A percentile compares a stretch with the other conserved stretches of the same genome.
These are phyloP conservation scores for Boletus rubroflammeus DNA, from an alignment of 768 basidiomycete genomes.

Conservation along the genomic window DNA sequence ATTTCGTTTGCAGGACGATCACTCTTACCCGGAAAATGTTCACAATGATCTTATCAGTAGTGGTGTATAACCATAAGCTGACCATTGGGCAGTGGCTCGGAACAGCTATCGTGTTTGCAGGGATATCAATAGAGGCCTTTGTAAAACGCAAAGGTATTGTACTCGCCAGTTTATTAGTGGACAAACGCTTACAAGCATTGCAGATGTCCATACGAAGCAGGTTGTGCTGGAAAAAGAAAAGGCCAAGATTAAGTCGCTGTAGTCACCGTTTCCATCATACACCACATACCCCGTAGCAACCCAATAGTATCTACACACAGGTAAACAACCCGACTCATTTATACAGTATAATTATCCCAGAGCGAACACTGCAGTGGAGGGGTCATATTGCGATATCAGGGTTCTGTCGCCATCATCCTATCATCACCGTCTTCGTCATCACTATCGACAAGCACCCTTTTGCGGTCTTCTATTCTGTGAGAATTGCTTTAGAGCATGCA, in stretches of 20 bases:
- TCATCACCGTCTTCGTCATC: slow-evolving; percentile 32
- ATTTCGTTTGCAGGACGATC: slow-evolving; percentile 59
- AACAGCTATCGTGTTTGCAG: slow-evolving; percentile 90
- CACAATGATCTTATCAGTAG: slow-evolving; percentile 94
- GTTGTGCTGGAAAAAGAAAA: slow-evolving; percentile 82
- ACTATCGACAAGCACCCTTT: slow-evolving; percentile 37
- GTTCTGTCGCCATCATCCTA: slow-evolving; percentile 34
- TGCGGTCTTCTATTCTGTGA: slow-evolving; percentile 41
- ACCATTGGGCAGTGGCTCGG: slow-evolving; percentile 88
- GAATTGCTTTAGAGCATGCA: not conserved
- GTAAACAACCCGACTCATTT: slow-evolving; percentile 14
- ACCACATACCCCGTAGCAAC: slow-evolving; percentile 13
- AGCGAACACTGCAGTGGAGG: not conserved
- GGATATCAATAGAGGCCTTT: slow-evolving; percentile 90
- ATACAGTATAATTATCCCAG: slow-evolving; percentile 26
- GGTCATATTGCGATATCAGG: slow-evolving; percentile 6
- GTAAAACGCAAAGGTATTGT: slow-evolving; percentile 80
- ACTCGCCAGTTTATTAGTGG: slow-evolving; percentile 1
- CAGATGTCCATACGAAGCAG: slow-evolving; percentile 78
- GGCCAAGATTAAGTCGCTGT: slow-evolving; percentile 76
- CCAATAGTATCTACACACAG: slow-evolving; percentile 14
- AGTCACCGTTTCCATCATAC: slow-evolving; percentile 20
- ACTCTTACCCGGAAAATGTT: slow-evolving; percentile 96
- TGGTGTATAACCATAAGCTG: slow-evolving; percentile 86
- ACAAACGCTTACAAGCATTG: slow-evolving; percentile 3